Percentiles rank a stretch among this genome's conserved stretches.
phyloP scores from a whole-genome alignment of 306 rosid genomes.

The Sicyos edulis region DNA sequence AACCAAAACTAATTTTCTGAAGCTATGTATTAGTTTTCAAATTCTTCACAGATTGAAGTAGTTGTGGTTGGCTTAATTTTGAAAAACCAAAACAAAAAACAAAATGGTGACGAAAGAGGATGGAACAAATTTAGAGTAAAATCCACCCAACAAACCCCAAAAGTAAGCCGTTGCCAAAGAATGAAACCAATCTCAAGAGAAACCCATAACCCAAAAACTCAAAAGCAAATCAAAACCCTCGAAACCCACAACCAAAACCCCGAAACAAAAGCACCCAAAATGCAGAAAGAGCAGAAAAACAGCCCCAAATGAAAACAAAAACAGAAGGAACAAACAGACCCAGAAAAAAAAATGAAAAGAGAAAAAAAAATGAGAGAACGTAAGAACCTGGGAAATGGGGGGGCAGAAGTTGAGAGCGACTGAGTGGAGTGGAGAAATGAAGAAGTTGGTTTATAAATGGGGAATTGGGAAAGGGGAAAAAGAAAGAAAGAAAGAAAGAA shows the following conservation, averaged over 20 bases:
- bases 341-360: neutral
- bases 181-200: no score
- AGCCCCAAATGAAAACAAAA: neutral
- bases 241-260: neutral
- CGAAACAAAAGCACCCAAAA: neutral
- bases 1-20: no score
- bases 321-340: neutral
- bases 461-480: slow-evolving; percentile 1
- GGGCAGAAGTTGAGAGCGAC: slow-evolving; percentile 4
- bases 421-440: slow-evolving; percentile 14
- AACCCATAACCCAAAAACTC: no score
- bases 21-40: no score
- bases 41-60: no score
- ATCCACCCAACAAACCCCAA: no score
- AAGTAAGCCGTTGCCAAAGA: no score
- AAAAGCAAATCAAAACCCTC: no score
- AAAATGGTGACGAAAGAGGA: no score
- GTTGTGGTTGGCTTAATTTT: no score
- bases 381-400: slow-evolving; percentile 32
- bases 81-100: no score
- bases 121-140: no score
- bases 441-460: slow-evolving; percentile 25
- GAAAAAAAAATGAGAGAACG: slow-evolving; percentile 16
- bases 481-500: neutral
- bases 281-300: neutral